Percentiles rank a stretch among this genome's conserved stretches.
phyloP scores from a whole-genome alignment of 1,284 basidiomycete genomes.

The Ceratobasidium sp. region DNA sequence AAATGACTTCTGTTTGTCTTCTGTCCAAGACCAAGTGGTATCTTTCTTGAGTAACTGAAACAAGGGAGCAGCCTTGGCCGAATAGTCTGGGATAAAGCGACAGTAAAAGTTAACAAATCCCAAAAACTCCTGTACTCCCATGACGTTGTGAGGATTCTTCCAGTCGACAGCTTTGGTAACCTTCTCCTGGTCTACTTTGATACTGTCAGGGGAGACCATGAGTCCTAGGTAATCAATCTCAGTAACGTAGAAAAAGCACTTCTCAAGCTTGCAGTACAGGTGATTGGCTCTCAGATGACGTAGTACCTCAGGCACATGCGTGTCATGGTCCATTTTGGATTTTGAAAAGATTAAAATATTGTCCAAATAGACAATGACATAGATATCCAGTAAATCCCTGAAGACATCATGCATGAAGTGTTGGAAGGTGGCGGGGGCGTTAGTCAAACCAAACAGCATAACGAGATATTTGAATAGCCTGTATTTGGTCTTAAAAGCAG shows the following conservation, averaged over 20 bases:
- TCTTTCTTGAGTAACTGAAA: background rate
- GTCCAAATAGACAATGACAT: constrained; percentile 55
- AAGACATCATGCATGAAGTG: constrained; percentile 46
- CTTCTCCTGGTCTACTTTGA: constrained; percentile 55
- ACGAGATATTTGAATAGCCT: constrained; percentile 59
- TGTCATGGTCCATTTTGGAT: constrained; percentile 57
- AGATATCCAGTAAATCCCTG: constrained; percentile 47
- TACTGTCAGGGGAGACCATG: constrained; percentile 46
- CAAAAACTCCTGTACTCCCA: constrained; percentile 53
- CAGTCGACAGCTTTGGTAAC: constrained; percentile 53
- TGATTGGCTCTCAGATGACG: constrained; percentile 6
- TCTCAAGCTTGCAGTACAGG: constrained; percentile 51
- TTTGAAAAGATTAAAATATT: constrained; percentile 60
- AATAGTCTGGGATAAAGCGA: constrained; percentile 52
- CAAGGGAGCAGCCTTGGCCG: background rate
- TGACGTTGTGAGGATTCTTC: constrained; percentile 52
- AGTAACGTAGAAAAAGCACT: constrained; percentile 52
- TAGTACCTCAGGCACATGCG: constrained; percentile 53
- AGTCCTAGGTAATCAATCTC: constrained; percentile 56
- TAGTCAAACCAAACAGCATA: constrained; percentile 53
- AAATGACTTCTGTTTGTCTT: background rate
- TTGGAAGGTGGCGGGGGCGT: constrained; percentile 58
- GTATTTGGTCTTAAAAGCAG: constrained; percentile 57
- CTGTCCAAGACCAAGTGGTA: background rate
- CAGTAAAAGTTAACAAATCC: constrained; percentile 51